Base-by-base conservation (phyloP, 371 early-diverging fungal genomes). In the Rhizopus delemar region DNA sequence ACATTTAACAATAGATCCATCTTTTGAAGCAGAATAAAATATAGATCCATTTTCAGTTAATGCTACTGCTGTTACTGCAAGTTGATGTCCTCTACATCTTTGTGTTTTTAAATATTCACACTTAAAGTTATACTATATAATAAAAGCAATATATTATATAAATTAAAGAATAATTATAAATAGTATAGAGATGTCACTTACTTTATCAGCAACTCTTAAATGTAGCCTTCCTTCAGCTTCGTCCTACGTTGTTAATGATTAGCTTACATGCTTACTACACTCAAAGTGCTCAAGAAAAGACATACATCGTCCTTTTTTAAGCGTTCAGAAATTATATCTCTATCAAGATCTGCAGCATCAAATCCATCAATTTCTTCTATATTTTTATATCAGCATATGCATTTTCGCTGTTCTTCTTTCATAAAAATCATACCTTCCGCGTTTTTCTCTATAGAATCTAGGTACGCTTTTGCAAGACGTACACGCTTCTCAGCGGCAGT, bases 261-360 rank as follows among this genome's bases (percentile, higher is more conserved):
- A 22, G 22, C 22, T 22, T 22, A 22, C 22, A 22, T 22, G 22
- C 2, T 22, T 22, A 2, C 22, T 22, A 22, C 22, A 2, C 2
- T 22, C 22, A 22, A 22, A 22, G 2, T 22, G 22, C 2, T 22
- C 22, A 2, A 22, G 22, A 22, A 22, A 22, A 22, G 22, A 22
- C 22, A 22, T 80, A 90, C 87, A 59, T 86, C 93, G 67, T 96
- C 97, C 41, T 88, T 78, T 57, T 83, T 81, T 59, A 98, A 76
- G 36, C 98, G 85, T 36, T 89, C 88, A 11, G 95, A 92, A 66
- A 98, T 93, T 53, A 96, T 74, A 62, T 96, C 97, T 46, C 89
- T 78, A 77, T 98, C 98, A 22, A 98, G 85, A 56, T 93, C 91
- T 50, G 83, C 91, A 7, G 97, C 98, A 76, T 96, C 97, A 57